Evolutionary conservation across 352 stramenopile species (phyloP), one percentile per base, ranked within the genome.

Genomic region (Albugo candida): DNA sequence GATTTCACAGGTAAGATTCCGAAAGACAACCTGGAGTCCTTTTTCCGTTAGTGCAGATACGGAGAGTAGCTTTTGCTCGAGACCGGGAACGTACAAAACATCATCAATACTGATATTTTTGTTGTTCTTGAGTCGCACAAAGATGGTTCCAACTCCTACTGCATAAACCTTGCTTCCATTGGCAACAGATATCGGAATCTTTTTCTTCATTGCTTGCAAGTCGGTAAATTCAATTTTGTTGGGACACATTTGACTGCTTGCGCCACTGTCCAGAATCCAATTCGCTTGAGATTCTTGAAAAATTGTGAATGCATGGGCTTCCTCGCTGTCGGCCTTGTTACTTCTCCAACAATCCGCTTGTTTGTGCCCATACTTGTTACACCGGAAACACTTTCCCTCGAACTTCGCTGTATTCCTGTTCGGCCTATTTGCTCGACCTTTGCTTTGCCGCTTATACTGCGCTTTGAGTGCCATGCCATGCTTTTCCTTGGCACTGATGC

Each of bases 171-270:
- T 27, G 34, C 61, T 50, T 0, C 46, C 41, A 47, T 24, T 57
- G 1, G 39, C 56, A 10, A 60, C 51, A 5, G 31, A 52, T 16
- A 31, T 31, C 8, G 24, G 24, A 3, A 31, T 31, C 24, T 31
- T 31, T 31, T 31, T 31, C 24, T 31, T 31, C 24, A 31, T 10
- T 31, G 24, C 24, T 31, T 31, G 24, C 8, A 45, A 53, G 10
- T 51, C 14, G 16, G 20, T 16, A 39, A 61, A 61, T 18, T 51
- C 45, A 37, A 11, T 41, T 5, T 13, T 12, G 16, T 54, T 41
- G 14, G 42, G 41, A 2, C 47, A 55, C 54, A 61, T 64, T 37
- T 61, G 41, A 12, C 43, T 49, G 18, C 54, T 61, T 13, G 54
- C 54, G 4, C 58, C 58, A 40, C 49, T 59, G 41, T 64, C 47